Evolutionary conservation across 208 protist species (phyloP).

Genomic region (Paratrypanosoma confusum): DNA sequence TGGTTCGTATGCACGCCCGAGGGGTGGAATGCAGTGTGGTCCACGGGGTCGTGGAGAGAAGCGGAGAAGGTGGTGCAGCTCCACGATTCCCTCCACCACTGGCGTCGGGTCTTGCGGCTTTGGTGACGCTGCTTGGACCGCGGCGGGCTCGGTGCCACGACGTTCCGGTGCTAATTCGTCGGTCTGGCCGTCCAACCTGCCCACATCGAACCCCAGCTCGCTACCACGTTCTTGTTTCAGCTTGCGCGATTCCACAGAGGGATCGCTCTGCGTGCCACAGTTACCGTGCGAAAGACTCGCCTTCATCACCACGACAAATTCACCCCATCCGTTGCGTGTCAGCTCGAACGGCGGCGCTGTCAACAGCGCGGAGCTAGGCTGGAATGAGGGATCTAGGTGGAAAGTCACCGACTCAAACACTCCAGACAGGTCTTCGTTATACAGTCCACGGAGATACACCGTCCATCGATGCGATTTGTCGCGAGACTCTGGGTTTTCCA

Average conservation of each 20-base stretch:
- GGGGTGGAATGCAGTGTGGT: conserved; percentile 42
- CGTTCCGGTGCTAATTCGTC: no score
- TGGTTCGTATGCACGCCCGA: conserved; percentile 13
- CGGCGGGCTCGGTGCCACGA: no score
- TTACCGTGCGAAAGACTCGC: no score
- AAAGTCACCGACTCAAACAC: conserved; percentile 63
- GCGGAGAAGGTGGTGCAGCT: conserved; percentile 60
- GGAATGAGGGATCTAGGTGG: conserved; percentile 66
- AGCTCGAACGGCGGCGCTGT: conserved; percentile 65
- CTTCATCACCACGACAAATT: conserved; percentile 76
- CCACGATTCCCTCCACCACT: conserved; percentile 46
- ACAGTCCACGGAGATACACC: conserved; percentile 80
- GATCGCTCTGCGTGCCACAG: no score
- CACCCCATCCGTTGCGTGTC: conserved; percentile 76
- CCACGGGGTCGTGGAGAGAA: conserved; percentile 57
- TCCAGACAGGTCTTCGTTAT: conserved; percentile 34
- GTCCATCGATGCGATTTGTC: conserved; percentile 77
- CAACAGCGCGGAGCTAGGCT: conserved; percentile 48
- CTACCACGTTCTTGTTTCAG: no score
- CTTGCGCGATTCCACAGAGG: no score
- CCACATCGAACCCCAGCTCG: no score
- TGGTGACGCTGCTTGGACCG: no score
- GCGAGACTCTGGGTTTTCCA: conserved; percentile 48
- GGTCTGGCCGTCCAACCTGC: no score
- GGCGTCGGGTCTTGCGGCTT: no score